Evolutionary conservation across 1,284 basidiomycete species (phyloP), one percentile per base, ranked within the genome.

Genomic region (Ganoderma lucidum): DNA sequence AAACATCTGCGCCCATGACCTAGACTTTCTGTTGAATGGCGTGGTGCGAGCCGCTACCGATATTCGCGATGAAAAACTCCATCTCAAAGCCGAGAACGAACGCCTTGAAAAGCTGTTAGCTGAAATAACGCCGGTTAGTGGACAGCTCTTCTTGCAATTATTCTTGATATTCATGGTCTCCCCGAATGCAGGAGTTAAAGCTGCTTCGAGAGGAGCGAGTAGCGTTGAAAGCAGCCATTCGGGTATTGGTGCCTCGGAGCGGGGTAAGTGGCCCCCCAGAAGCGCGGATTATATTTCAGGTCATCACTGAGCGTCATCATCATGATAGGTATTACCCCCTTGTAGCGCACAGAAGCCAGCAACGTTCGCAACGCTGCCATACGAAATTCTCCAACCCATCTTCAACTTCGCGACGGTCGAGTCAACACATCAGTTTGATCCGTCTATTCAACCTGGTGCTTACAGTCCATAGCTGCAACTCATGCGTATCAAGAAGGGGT

Each of bases 391-490:
- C 3, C 6, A 17, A 30, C 5, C 30, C 2, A 56, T 56, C 53
- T 56, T 56, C 30, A 17, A 9, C 53, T 32, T 32, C 5, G 30
- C 30, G 15, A 17, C 15, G 30, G 53, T 30, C 5, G 30, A 35
- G 15, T 30, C 53, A 35, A 19, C 30, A 14, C 2, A 65, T 35
- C 42, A 35, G 10, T 45, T 44, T 41, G 56, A 65, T 17, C 56
- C 64, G 2, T 59, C 55, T 9, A 23, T 48, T 17, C 14, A 14
- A 6, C 28, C 56, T 15, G 55, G 64, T 15, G 17, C 55, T 32
- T 4, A 45, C 17, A 44, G 42, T 9, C 65, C 60, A 14, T 67
- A 55, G 62, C 19, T 67, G 0, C 48, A 32, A n/a, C 37, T 32
- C 1, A 0, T 67, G 0, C 53, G 66, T 8, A 28, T 37, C 10